Evolutionary conservation across 352 stramenopile species (phyloP), one percentile per base, ranked within the genome.

Genomic region (Phytophthora parvispora): DNA sequence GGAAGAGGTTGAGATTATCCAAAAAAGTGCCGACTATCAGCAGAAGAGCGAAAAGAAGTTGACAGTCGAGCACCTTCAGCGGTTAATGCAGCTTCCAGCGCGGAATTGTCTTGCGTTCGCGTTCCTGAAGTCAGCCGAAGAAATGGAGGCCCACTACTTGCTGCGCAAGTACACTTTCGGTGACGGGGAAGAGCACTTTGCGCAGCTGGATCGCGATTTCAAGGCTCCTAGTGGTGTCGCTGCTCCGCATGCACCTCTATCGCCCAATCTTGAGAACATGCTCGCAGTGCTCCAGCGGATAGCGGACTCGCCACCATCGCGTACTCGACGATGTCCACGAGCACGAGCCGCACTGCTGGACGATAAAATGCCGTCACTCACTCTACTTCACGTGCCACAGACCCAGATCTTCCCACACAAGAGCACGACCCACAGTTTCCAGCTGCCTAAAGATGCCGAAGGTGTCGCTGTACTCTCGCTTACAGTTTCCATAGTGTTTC

Each of bases 101-200:
- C 85, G 85, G 20, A 90, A 83, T 15, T 88, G 75, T 13, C 82
- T 96, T 31, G 88, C 88, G 1, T 75, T 94, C 16, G 83, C 86
- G 10, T 96, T 96, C 57, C 61, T 94, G 36, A 94, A 90, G 58
- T 73, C 74, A 0, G 42, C 47, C 6, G 77, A 83, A 13, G 86
- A 94, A 62, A 73, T 94, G 22, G 65, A 84, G 16, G 83, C 78
- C 0, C 83, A 94, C 48, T 65, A 54, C 10, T 58, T 96, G 22
- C 53, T 96, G 2, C 78, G 86, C 13, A 92, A 91, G 63, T 96
- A 87, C 51, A 84, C 85, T 8, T 90, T 86, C 60, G 82, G 80
- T 0, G 86, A 96, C 48, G 88, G 88, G 6, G 85, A 93, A 53
- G 80, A 75, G 6, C 61, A 90, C 40, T 90, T 90, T 58, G 78